Evolutionary conservation across 2,329 filamentous ascomycete genomes (phyloP).

Genomic region (Hyphodiscus sp.): DNA sequence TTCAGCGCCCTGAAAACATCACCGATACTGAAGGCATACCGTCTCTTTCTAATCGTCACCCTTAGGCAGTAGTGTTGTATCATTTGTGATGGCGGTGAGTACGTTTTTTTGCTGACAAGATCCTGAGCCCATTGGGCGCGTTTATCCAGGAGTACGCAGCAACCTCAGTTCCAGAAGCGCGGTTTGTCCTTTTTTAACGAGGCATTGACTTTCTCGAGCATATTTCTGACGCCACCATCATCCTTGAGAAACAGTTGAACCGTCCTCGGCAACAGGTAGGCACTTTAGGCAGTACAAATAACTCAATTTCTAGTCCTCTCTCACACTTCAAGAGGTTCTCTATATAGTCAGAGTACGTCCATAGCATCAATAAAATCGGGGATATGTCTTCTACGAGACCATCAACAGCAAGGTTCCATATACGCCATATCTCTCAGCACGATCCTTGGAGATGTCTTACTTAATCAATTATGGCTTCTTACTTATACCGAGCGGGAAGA

Average conservation of each 20-base stretch:
- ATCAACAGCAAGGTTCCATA: background rate
- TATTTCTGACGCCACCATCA: background rate
- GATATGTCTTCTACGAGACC: background rate
- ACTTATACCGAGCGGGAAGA: background rate
- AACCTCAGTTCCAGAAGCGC: background rate
- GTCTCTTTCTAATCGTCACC: no score
- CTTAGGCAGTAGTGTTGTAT: no score
- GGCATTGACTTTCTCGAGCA: slow-evolving; percentile 2
- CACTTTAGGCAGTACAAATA: background rate
- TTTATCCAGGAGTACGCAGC: no score
- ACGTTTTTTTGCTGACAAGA: no score
- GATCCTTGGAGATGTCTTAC: background rate
- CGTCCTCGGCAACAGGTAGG: background rate
- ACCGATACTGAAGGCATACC: no score
- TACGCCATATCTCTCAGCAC: background rate
- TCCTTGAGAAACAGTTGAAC: slow-evolving; percentile 1
- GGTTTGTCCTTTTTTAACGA: background rate
- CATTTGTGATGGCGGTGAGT: no score
- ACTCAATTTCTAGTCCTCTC: background rate
- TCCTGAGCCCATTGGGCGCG: no score
- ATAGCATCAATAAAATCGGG: background rate
- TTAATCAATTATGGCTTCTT: background rate
- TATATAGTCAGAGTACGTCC: background rate
- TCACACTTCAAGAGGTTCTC: background rate
- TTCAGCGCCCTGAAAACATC: no score